A percentile compares a stretch with the other conserved stretches of the same genome.
These are phyloP conservation scores for Aspergillus fumigatiaffinis DNA, from an alignment of 2,329 filamentous ascomycete genomes.

Conservation along the genomic window DNA sequence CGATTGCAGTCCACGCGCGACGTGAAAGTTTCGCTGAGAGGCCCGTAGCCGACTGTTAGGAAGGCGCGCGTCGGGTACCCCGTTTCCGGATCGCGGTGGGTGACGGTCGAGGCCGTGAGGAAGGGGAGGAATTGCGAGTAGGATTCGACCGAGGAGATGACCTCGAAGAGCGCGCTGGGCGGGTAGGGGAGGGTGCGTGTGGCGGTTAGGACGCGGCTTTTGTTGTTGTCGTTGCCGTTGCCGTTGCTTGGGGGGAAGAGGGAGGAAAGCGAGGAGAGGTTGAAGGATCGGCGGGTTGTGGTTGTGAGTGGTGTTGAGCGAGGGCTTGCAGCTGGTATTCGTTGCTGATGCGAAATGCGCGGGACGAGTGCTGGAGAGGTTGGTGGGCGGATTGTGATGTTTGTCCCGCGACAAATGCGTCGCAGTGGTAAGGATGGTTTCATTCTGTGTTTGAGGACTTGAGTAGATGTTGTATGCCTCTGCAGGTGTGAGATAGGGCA, in stretches of 20 bases:
- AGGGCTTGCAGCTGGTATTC: constrained; percentile 9
- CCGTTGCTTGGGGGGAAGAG: constrained; percentile 20
- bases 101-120: constrained; percentile 74
- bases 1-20: constrained; percentile 75
- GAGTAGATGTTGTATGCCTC: neutral
- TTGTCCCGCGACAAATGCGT: neutral
- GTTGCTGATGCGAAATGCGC: constrained; percentile 2
- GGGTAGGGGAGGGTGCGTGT: constrained; percentile 74
- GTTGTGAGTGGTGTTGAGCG: constrained; percentile 5
- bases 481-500: neutral
- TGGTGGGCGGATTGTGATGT: no score
- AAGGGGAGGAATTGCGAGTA: constrained; percentile 91
- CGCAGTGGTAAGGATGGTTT: constrained; percentile 1
- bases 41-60: constrained; percentile 80
- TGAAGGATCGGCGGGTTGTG: constrained; percentile 17
- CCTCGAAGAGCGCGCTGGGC: constrained; percentile 65
- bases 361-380: neutral
- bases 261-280: constrained; percentile 28
- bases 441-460: neutral
- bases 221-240: constrained; percentile 20
- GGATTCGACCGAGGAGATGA: constrained; percentile 83
- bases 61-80: constrained; percentile 66
- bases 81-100: constrained; percentile 58
- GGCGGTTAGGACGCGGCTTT: constrained; percentile 66
- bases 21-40: constrained; percentile 78